These are phyloP conservation scores for Suhomyces coccinellae DNA, from an alignment of 1,139 yeast genomes.

Conservation along the genomic window DNA sequence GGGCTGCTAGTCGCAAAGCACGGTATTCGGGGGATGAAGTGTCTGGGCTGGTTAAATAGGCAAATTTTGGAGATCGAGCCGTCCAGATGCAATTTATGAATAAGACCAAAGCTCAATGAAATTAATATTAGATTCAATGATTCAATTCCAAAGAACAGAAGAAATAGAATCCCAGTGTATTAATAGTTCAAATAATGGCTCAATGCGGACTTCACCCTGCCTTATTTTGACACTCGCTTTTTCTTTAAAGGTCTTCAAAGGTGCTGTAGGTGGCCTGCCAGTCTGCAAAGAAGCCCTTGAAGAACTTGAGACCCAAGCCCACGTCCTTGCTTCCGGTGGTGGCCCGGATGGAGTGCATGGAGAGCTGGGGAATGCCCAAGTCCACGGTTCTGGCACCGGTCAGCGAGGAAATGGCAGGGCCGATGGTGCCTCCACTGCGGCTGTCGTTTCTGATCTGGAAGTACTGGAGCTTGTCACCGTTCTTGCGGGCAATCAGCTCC, in stretches of 20 bases:
- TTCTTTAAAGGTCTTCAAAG: constrained; percentile 39
- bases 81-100: no score
- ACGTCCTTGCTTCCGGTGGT: constrained; percentile 71
- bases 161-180: no score
- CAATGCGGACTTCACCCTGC: no score
- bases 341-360: constrained; percentile 83
- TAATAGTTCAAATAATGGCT: no score
- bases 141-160: background rate
- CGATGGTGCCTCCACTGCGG: constrained; percentile 79
- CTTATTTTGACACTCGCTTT: no score
- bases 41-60: no score
- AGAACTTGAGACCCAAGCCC: constrained; percentile 65
- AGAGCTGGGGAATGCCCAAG: constrained; percentile 72
- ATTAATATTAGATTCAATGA: no score
- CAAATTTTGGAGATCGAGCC: no score
- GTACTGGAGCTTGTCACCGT: constrained; percentile 65
- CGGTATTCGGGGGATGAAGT: no score
- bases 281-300: constrained; percentile 57
- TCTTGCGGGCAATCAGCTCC: constrained; percentile 61
- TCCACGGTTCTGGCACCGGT: constrained; percentile 80
- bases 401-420: constrained; percentile 61
- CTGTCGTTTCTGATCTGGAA: constrained; percentile 72
- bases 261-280: constrained; percentile 55
- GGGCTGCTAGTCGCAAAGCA: no score
- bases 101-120: no score